Conservation (phyloP, 225 moss, liverwort and hornwort species). For the Climacium dendroides region DNA sequence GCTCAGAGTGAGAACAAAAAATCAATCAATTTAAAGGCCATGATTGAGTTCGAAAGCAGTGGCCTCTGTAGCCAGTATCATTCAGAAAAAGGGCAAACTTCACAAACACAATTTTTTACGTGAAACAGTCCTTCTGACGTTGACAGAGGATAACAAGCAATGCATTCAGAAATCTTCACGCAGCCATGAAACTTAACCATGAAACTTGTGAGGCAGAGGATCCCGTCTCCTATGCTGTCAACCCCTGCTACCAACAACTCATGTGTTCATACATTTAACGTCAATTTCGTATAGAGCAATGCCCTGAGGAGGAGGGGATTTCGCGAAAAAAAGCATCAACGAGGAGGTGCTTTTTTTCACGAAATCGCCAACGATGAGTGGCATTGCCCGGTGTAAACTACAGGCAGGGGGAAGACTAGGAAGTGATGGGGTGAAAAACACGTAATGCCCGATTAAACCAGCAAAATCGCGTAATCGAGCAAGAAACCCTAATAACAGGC, state of each 20-base stretch:
- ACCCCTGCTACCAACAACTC: background rate
- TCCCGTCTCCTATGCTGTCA: background rate
- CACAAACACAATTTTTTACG: background rate
- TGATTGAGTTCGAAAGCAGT: background rate
- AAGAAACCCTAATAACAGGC: background rate
- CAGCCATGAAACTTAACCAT: background rate
- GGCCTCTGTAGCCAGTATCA: background rate
- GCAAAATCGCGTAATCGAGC: background rate
- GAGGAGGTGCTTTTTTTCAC: background rate
- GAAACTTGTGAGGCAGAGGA: background rate
- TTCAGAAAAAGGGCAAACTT: background rate
- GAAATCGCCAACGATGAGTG: background rate
- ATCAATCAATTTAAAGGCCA: background rate
- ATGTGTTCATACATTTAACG: background rate
- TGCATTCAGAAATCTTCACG: background rate
- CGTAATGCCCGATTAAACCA: fast-evolving
- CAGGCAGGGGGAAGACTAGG: background rate
- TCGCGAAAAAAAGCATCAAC: fast-evolving
- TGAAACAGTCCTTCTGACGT: no score
- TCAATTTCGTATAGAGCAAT: background rate
- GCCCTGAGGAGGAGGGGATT: background rate
- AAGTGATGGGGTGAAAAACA: background rate
- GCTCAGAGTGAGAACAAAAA: background rate
- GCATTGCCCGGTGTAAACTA: background rate
- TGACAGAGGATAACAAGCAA: background rate